Base-by-base conservation (phyloP, 2,329 filamentous ascomycete genomes). In the Xylariaceae sp. region DNA sequence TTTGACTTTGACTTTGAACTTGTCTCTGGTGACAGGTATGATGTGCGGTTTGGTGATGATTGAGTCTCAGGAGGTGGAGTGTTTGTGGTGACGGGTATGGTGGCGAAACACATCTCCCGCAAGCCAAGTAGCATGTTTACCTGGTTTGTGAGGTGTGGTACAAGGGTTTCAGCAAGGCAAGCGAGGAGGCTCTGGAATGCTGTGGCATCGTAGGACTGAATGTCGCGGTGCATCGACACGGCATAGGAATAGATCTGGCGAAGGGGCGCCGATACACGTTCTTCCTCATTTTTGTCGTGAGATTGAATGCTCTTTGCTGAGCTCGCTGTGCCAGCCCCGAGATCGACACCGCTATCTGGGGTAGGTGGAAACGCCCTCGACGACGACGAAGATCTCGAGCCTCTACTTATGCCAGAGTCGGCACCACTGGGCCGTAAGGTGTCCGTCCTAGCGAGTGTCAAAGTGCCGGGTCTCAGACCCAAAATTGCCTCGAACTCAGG, bases 401-500 rank as follows among this genome's bases (percentile, higher is more conserved):
- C n/a, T n/a, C n/a, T n/a, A 14, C 40, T 32, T 6, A 22, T 25
- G 14, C 16, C 20, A 3, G 34, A 35, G 20, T 36, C 38, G 7
- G 20, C 16, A 11, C 23, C 25, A 4, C 22, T n/a, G 11, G 14
- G 6, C n/a, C n/a, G n/a, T n/a, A n/a, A n/a, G 3, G 14, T n/a
- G n/a, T 20, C 10, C 35, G 25, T 39, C 14, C 36, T 23, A 3
- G 33, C 14, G 3, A 48, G 19, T 3, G 45, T 42, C 55, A 55
- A 44, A 43, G 56, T 34, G 34, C 50, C 49, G 38, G 35, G 45
- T 46, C 47, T 52, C 43, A 53, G 51, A 50, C 45, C 51, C 6
- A 64, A 48, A 6, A 37, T 51, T 10, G 49, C 53, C 37, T 59
- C 60, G 22, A 65, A 59, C 4, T 47, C 53, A 4, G 65, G 64